Conservation (phyloP, 2,329 filamentous ascomycete species). For the Zasmidium cellare region DNA sequence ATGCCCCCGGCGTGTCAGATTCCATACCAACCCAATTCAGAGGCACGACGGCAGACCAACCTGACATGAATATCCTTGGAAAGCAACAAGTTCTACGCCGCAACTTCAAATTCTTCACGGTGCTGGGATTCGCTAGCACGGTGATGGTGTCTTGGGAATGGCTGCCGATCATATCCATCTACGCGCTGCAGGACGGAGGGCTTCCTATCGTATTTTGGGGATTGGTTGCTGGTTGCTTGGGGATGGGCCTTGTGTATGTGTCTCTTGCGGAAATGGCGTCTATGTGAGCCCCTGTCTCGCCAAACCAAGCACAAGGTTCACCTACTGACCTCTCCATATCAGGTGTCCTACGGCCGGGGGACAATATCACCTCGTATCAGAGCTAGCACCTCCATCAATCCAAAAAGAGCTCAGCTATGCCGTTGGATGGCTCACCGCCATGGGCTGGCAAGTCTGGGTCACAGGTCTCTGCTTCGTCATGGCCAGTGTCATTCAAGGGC, state of each 20-base stretch:
- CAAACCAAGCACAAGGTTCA: not conserved
- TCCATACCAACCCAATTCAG: too few species aligned
- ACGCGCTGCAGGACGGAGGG: slow-evolving; percentile 17
- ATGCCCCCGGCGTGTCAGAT: too few species aligned
- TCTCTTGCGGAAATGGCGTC: slow-evolving; percentile 19
- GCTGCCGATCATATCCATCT: too few species aligned
- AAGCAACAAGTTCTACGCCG: slow-evolving; percentile 1
- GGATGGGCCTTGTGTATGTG: slow-evolving; percentile 20
- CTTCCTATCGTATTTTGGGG: slow-evolving; percentile 25
- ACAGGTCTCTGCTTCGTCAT: slow-evolving; percentile 44
- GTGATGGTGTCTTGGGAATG: not conserved
- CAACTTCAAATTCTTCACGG: slow-evolving; percentile 1
- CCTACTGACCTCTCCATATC: not conserved
- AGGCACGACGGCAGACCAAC: too few species aligned
- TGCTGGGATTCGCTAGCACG: not conserved
- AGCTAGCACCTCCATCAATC: slow-evolving; percentile 25
- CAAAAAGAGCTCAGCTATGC: slow-evolving; percentile 29
- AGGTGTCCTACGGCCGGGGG: slow-evolving; percentile 24
- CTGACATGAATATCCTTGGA: not conserved
- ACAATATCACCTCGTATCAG: slow-evolving; percentile 9
- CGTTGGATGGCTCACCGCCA: slow-evolving; percentile 29
- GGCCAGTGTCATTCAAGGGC: slow-evolving; percentile 27
- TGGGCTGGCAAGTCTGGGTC: slow-evolving; percentile 45
- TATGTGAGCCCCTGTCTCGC: too few species aligned
- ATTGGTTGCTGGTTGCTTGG: slow-evolving; percentile 15